phyloP scores from a whole-genome alignment of 345 rosid genomes.

The Lepidium africanum region DNA sequence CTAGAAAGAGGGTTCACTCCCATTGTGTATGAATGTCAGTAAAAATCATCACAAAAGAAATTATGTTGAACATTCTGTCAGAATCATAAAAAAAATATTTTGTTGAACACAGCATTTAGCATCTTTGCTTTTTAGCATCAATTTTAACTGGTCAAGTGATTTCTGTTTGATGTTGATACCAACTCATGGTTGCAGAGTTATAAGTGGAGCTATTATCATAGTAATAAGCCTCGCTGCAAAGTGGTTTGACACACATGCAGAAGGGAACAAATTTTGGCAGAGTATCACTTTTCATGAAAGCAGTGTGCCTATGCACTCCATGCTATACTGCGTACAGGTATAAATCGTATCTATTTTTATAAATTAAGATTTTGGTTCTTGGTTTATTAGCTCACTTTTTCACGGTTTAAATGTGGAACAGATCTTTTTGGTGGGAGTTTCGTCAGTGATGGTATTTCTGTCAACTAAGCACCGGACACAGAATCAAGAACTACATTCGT shows the following conservation, averaged over 20 bases:
- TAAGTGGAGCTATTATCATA: constrained; percentile 67
- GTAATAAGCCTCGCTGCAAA: constrained; percentile 60
- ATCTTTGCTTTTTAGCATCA: constrained; percentile 3
- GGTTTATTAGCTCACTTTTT: neutral
- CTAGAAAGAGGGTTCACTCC: neutral
- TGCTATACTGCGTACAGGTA: constrained; percentile 73
- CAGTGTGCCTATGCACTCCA: constrained; percentile 39
- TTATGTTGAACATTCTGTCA: neutral
- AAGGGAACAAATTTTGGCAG: constrained; percentile 66
- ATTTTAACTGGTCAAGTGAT: constrained; percentile 12
- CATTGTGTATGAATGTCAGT: neutral
- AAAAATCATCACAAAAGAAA: neutral
- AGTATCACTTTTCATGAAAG: constrained; percentile 46
- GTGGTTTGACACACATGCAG: constrained; percentile 63
- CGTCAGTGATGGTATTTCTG: constrained; percentile 70
- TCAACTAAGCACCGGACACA: constrained; percentile 82
- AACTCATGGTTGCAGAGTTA: constrained; percentile 41
- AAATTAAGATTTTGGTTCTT: neutral
- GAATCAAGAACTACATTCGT: constrained; percentile 68
- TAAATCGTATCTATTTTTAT: neutral
- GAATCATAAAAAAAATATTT: neutral
- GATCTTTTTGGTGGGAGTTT: constrained; percentile 70
- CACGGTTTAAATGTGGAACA: constrained; percentile 28
- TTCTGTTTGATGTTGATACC: constrained; percentile 8
- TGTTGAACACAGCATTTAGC: constrained; percentile 1